Base-by-base conservation (phyloP, 805 yeast species). In the Ogataea populi-albae region DNA sequence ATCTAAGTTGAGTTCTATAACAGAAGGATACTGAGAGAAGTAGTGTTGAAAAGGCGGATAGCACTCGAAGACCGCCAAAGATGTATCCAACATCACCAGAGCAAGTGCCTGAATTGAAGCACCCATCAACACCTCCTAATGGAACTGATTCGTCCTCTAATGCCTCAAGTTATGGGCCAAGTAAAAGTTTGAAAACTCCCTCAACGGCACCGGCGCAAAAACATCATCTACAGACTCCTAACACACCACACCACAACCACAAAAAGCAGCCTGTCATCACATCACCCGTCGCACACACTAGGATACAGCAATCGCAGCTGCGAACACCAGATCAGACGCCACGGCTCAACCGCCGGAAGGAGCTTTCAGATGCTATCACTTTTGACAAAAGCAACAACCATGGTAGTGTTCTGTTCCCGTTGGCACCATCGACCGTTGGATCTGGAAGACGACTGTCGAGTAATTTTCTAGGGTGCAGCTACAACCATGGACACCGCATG, bases 401-500 rank as follows among this genome's bases (percentile, higher is more conserved):
- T 12, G 45, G 36, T 12, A 29, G 33, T 12, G 39, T 43, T 4
- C 12, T 57, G 21, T 59, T 59, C 34, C 62, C 61, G 9, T 32
- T 46, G 8, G 57, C 59, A 2, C 55, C 49, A 4, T 56, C 63
- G 1, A 55, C 61, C 1, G 46, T 57, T 8, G 63, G 62, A 3
- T 45, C 56, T 7, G 63, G 63, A 1, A 47, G 59, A 37, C 36
- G 38, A 16, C 26, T 33, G 17, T 32, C 27, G 19, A 38, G 19
- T 23, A 12, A 29, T 18, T 10, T 33, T 20, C n/a, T 12, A n/a
- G 10, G 20, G n/a, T 27, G 15, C 37, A 3, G 34, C 34, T 16
- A 41, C 37, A 17, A 37, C 23, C 17, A 19, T 30, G 6, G 25
- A 6, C 28, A 9, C 16, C 30, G 30, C 26, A 32, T 41, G 19